phyloP scores from a whole-genome alignment of 2,329 filamentous ascomycete species.

The Cladophialophora carrionii region DNA sequence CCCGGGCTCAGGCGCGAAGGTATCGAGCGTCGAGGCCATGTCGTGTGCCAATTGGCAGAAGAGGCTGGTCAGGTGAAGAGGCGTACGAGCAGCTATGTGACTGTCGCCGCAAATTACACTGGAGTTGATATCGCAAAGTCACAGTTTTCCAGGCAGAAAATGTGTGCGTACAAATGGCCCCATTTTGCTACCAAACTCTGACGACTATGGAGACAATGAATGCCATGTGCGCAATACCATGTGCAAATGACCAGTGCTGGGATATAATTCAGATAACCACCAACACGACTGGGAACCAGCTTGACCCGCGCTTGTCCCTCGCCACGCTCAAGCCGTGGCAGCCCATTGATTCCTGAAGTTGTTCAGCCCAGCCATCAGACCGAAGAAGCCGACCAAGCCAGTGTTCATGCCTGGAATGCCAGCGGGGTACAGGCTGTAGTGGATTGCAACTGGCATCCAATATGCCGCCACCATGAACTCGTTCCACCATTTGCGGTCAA shows the following conservation, averaged over 20 bases:
- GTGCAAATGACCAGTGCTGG: not conserved
- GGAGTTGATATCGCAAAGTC: not conserved
- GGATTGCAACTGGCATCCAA: constrained; percentile 80
- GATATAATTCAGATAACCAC: not conserved
- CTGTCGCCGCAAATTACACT: not conserved
- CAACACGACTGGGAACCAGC: not conserved
- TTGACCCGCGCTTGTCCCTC: not conserved
- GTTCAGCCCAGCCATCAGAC: constrained; percentile 55
- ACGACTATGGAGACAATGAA: constrained; percentile 4
- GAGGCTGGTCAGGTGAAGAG: too few species aligned
- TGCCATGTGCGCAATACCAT: not conserved
- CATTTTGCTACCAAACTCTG: not conserved
- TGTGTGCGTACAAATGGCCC: not conserved
- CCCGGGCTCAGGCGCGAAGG: not conserved
- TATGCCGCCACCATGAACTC: constrained; percentile 39
- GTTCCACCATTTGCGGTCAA: constrained; percentile 41
- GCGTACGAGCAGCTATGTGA: not conserved
- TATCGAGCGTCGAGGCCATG: not conserved
- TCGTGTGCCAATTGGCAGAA: not conserved
- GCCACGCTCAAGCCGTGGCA: constrained; percentile 41
- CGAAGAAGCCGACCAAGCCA: constrained; percentile 61
- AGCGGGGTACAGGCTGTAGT: constrained; percentile 72
- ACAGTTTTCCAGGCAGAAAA: not conserved
- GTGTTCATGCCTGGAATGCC: constrained; percentile 62
- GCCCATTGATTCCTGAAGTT: constrained; percentile 53